Percentiles rank a stretch among this genome's conserved stretches.
Conservation (phyloP, 2,329 filamentous ascomycete species). For the Ophiosphaerella narmari region DNA sequence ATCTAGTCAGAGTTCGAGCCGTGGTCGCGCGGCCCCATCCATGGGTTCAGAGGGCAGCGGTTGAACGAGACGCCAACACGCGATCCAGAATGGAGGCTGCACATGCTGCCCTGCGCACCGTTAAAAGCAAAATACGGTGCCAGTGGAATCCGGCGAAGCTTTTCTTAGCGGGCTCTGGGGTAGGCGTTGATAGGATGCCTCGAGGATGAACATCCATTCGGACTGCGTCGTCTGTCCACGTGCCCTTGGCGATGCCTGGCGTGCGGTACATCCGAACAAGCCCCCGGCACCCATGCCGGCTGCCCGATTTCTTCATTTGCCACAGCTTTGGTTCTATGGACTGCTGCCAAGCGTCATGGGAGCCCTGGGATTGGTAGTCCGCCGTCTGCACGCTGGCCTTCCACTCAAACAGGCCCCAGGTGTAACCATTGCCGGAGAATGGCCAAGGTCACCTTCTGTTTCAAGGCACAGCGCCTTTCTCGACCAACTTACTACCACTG, state of each 20-base stretch:
- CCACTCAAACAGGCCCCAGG: slow-evolving; percentile 6
- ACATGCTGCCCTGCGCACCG: slow-evolving; percentile 17
- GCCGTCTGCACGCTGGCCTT: slow-evolving; percentile 1
- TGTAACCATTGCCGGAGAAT: slow-evolving; percentile 2
- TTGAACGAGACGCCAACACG: slow-evolving; percentile 18
- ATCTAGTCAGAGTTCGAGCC: slow-evolving; percentile 11
- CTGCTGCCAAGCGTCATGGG: slow-evolving; percentile 2
- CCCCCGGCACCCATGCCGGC: slow-evolving; percentile 12
- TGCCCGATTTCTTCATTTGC: slow-evolving; percentile 7
- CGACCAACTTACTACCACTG: background rate
- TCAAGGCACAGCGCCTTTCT: slow-evolving; percentile 1
- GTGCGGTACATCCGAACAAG: background rate
- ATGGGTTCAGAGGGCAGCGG: slow-evolving; percentile 16
- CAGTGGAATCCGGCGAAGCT: slow-evolving; percentile 12
- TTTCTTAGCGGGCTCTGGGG: slow-evolving; percentile 15
- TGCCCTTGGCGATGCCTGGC: slow-evolving; percentile 5
- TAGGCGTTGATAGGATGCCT: slow-evolving; percentile 7
- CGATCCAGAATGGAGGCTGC: slow-evolving; percentile 18
- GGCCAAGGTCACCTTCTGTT: slow-evolving; percentile 19
- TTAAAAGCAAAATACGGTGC: slow-evolving; percentile 20
- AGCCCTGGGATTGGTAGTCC: slow-evolving; percentile 1
- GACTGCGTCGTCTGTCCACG: slow-evolving; percentile 1
- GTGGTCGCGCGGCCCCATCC: slow-evolving; percentile 12
- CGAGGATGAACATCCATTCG: slow-evolving; percentile 9
- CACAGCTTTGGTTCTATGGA: background rate